Base-by-base conservation (phyloP, 768 basidiomycete genomes). In the Mycena venus region DNA sequence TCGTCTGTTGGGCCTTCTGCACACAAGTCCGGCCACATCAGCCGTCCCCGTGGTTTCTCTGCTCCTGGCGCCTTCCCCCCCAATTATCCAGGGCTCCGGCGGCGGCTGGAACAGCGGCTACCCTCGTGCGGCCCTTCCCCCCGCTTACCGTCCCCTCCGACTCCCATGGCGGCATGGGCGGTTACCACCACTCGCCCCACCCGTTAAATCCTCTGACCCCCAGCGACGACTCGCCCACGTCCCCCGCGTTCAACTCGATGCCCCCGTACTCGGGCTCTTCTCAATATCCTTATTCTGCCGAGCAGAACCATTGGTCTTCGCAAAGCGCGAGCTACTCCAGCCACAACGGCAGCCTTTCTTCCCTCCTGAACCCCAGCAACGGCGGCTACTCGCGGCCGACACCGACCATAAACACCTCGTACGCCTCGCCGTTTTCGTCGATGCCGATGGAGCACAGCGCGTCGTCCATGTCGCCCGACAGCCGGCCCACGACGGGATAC, bases 111-210 rank as follows among this genome's bases (percentile, higher is more conserved):
- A 87, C 62, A 88, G 83, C 68, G 84, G 82, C 78, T 91, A 91
- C 85, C 81, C 91, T 71, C 90, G 93, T 61, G 86, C 90, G 66
- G 89, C 91, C 29, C 87, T 96, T 62, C 95, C n/a, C 95, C 32
- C 95, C 95, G 31, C 89, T 96, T 67, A 95, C 92, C 61, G 95
- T 96, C 59, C 95, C 95, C 65, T 92, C 93, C 31, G 94, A 95
- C 71, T 87, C 90, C 5, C 91, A 92, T 78, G 85, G 87, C 79
- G 85, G 82, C 80, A 84, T 12, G 7, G 23, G 82, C 81, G 44
- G 44, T 19, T 93, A 93, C 83, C 88, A 84, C 79, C 89, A 91
- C 75, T 89, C 91, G 8, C 85, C 90, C 14, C 91, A 92, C 77
- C 86, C 87, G 47, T 85, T 93, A 38, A 92, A 94, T 78, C 90